phyloP scores from a whole-genome alignment of 2,329 filamentous ascomycete species.

The Fusarium brachygibbosum region DNA sequence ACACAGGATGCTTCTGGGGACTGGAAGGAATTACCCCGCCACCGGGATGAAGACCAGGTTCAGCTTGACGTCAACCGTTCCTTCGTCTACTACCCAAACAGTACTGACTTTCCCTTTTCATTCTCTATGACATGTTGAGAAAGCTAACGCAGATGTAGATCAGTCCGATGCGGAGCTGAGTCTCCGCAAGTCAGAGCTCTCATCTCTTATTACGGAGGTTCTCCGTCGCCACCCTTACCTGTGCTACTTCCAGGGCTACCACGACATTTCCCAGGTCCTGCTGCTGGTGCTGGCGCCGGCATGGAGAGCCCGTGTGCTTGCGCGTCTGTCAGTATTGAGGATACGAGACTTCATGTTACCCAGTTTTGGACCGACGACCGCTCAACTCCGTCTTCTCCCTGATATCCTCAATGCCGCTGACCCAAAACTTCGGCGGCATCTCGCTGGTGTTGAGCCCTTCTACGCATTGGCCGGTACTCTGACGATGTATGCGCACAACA shows the following conservation, averaged over 20 bases:
- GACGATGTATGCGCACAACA: conserved; percentile 97
- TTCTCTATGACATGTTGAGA: neutral
- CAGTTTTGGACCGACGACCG: conserved; percentile 81
- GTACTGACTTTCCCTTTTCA: conserved; percentile 60
- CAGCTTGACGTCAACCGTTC: conserved; percentile 92
- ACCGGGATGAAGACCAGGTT: conserved; percentile 92
- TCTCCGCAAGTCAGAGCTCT: conserved; percentile 80
- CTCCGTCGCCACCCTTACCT: conserved; percentile 85
- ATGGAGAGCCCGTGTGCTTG: conserved; percentile 72
- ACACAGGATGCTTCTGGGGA: conserved; percentile 41
- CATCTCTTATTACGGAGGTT: conserved; percentile 81
- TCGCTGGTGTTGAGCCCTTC: conserved; percentile 85
- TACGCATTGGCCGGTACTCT: conserved; percentile 94
- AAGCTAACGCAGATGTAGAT: conserved; percentile 60
- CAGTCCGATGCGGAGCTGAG: conserved; percentile 77
- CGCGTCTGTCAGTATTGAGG: conserved; percentile 87
- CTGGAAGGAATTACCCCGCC: conserved; percentile 77
- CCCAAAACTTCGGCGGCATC: conserved; percentile 77
- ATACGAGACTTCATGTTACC: conserved; percentile 99
- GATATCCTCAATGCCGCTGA: conserved; percentile 82
- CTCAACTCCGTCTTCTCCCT: conserved; percentile 89
- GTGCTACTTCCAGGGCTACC: conserved; percentile 98
- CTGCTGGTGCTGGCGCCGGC: conserved; percentile 82
- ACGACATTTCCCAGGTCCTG: conserved; percentile 97
- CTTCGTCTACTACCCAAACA: conserved; percentile 95